Evolutionary conservation across 2,329 filamentous ascomycete genomes (phyloP).

Genomic region (Simplicillium aogashimaense): DNA sequence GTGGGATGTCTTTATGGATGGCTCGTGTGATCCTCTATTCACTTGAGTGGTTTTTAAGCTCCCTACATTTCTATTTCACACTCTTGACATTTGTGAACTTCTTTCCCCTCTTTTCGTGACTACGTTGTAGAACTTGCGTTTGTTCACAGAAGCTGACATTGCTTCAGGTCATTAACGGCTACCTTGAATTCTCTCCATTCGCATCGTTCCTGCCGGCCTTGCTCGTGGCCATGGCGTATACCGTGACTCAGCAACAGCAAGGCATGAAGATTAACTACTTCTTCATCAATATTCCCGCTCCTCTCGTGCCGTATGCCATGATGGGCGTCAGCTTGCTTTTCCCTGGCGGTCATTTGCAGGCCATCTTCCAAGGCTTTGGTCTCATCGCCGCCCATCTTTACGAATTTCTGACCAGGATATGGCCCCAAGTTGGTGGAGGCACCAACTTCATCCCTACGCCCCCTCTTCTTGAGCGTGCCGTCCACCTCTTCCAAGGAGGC

Average conservation of each 20-base stretch:
- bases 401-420: constrained; percentile 81
- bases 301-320: constrained; percentile 73
- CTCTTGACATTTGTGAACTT: constrained; percentile 3
- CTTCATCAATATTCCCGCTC: constrained; percentile 73
- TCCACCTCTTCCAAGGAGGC: constrained; percentile 29
- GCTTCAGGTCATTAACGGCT: constrained; percentile 18
- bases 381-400: constrained; percentile 80
- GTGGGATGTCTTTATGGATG: constrained; percentile 67
- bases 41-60: constrained; percentile 49
- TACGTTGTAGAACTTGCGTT: constrained; percentile 9
- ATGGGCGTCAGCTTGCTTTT: constrained; percentile 65
- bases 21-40: constrained; percentile 52
- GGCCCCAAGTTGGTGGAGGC: constrained; percentile 81
- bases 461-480: constrained; percentile 56
- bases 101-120: constrained; percentile 8
- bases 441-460: constrained; percentile 69
- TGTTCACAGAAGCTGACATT: not conserved
- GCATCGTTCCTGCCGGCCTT: constrained; percentile 52
- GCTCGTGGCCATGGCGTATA: constrained; percentile 73
- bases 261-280: constrained; percentile 69
- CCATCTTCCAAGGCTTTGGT: constrained; percentile 62
- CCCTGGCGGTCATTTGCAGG: constrained; percentile 38
- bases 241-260: constrained; percentile 75
- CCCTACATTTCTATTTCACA: constrained; percentile 42
- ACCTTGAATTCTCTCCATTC: constrained; percentile 17